Percentiles rank a stretch among this genome's conserved stretches.
Evolutionary conservation across 1,284 basidiomycete genomes (phyloP).

Genomic region (Dichomitus squalens): DNA sequence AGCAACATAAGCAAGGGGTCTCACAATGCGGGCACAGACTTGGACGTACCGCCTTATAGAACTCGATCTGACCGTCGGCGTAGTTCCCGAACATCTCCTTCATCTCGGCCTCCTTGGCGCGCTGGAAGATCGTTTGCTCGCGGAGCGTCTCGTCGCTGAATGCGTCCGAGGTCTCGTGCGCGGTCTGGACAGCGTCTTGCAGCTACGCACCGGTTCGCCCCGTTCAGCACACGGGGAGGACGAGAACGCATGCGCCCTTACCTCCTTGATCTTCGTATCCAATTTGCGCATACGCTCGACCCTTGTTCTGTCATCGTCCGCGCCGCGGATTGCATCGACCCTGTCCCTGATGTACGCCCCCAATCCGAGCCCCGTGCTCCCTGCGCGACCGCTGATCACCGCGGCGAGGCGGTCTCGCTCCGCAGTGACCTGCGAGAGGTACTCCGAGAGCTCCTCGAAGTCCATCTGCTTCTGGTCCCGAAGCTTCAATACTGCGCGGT

Average conservation of each 20-base stretch:
- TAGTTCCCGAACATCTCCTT: conserved; percentile 90
- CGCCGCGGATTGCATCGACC: conserved; percentile 88
- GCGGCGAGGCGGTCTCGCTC: conserved; percentile 93
- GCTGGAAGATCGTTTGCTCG: conserved; percentile 90
- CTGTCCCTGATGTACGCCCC: conserved; percentile 93
- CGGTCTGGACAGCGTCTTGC: conserved; percentile 93
- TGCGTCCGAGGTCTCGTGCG: conserved; percentile 93
- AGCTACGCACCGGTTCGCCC: conserved; percentile 51
- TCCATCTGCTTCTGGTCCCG: conserved; percentile 99
- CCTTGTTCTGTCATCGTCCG: conserved; percentile 91
- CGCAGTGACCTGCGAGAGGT: conserved; percentile 86
- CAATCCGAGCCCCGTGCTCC: conserved; percentile 80
- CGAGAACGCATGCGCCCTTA: conserved; percentile 31
- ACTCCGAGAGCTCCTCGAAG: conserved; percentile 96
- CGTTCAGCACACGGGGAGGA: background rate
- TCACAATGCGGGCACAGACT: background rate
- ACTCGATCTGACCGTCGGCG: conserved; percentile 93
- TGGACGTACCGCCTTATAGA: conserved; percentile 80
- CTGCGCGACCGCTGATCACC: conserved; percentile 79
- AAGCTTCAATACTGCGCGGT: conserved; percentile 89
- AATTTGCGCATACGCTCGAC: conserved; percentile 93
- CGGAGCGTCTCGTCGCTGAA: conserved; percentile 93
- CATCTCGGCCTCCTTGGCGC: conserved; percentile 92
- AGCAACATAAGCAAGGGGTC: conserved; percentile 9
- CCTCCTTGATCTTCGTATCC: conserved; percentile 94